These are phyloP conservation scores for Coprinopsis sp. DNA, from an alignment of 768 basidiomycete species.

Conservation along the genomic window DNA sequence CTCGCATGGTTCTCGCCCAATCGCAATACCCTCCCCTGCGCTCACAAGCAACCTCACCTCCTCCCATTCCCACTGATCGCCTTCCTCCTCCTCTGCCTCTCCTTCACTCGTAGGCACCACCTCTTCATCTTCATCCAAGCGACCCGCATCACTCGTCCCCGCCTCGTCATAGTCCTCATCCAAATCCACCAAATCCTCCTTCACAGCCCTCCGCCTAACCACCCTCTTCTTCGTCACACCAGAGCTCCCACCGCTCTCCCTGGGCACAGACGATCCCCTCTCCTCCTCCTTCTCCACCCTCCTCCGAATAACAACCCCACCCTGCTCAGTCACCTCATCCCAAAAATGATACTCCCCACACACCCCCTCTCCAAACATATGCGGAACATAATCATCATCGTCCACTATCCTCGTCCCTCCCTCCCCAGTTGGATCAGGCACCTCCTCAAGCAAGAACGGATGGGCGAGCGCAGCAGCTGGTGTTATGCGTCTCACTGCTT, in stretches of 20 bases:
- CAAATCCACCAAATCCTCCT: conserved; percentile 16
- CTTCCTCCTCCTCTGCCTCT: conserved; percentile 14
- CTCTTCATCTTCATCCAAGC: conserved; percentile 25
- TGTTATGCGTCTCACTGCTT: conserved; percentile 72
- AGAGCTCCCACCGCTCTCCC: conserved; percentile 21
- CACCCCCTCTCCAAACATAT: conserved; percentile 61
- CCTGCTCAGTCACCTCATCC: conserved; percentile 54
- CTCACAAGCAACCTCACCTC: conserved; percentile 26
- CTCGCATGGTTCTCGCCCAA: conserved; percentile 59
- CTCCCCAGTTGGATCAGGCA: conserved; percentile 1
- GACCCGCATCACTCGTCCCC: too few relatives aligned
- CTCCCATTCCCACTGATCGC: conserved; percentile 23
- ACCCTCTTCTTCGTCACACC: too few relatives aligned
- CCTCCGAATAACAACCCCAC: conserved; percentile 40
- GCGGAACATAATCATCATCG: conserved; percentile 59
- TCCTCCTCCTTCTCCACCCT: conserved; percentile 17
- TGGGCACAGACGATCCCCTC: conserved; percentile 6
- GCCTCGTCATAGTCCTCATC: conserved; percentile 22
- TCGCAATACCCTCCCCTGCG: conserved; percentile 51
- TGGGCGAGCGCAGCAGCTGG: conserved; percentile 76
- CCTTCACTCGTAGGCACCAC: neutral
- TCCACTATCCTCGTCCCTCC: conserved; percentile 26
- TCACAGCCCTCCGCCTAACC: conserved; percentile 21
- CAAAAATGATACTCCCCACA: conserved; percentile 59
- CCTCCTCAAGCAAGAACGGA: conserved; percentile 62